These are phyloP conservation scores for Themeda triandra DNA, from an alignment of 176 grass and related monocot species.

Conservation along the genomic window DNA sequence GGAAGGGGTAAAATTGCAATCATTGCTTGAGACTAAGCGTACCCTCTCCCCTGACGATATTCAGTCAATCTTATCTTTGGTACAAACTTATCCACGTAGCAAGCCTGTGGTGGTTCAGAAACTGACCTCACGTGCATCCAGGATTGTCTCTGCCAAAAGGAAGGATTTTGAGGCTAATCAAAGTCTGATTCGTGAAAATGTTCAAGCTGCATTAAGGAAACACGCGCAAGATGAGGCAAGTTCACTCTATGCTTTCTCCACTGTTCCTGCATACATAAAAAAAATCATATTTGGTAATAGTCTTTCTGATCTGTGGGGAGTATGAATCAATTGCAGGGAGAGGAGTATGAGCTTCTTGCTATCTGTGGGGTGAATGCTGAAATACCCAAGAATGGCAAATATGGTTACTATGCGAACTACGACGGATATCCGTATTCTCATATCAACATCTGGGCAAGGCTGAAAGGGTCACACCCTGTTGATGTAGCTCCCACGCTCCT, in stretches of 20 bases:
- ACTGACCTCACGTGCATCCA: not conserved
- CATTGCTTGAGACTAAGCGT: not conserved
- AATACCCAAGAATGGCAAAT: not conserved
- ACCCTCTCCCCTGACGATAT: not conserved
- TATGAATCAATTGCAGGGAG: not conserved
- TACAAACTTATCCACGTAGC: not conserved
- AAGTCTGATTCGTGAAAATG: not conserved
- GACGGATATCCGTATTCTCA: not conserved
- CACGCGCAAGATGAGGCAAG: not conserved
- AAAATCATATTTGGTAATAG: not conserved
- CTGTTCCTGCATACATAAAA: not conserved
- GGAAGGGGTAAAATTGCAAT: not conserved
- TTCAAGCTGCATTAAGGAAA: not conserved
- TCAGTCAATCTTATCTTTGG: not conserved
- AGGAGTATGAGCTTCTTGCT: not conserved
- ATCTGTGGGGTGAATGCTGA: slow-evolving; percentile 3
- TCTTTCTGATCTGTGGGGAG: not conserved
- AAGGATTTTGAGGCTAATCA: not conserved
- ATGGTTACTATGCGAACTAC: not conserved
- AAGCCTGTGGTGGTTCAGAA: not conserved
- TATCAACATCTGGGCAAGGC: not conserved
- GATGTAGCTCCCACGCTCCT: not conserved
- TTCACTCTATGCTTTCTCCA: not conserved
- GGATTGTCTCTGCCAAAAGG: not conserved
- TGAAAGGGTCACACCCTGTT: not conserved